Evolutionary conservation across 2,329 filamentous ascomycete species (phyloP).

Genomic region (Furcasterigmium sp.): DNA sequence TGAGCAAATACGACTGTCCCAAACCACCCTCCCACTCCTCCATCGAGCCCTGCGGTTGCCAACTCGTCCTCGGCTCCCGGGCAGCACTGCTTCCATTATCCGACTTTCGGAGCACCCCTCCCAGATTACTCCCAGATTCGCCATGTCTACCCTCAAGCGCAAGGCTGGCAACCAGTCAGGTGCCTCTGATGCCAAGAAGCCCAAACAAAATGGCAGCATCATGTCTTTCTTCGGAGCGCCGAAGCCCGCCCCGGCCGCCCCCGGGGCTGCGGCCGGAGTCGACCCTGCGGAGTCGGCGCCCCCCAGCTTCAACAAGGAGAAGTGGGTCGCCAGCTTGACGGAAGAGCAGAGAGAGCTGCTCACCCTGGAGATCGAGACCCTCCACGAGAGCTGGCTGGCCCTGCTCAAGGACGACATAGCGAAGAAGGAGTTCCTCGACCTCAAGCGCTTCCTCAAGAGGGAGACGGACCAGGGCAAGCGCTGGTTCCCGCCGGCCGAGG

Average conservation of each 20-base stretch:
- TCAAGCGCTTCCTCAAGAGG: slow-evolving; percentile 81
- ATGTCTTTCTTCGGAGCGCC: slow-evolving; percentile 78
- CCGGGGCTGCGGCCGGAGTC: slow-evolving; percentile 15
- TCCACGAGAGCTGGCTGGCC: slow-evolving; percentile 87
- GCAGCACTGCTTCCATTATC: neutral
- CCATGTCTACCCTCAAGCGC: slow-evolving; percentile 59
- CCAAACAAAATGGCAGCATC: slow-evolving; percentile 72
- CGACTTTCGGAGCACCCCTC: neutral
- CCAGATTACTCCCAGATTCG: slow-evolving; percentile 5
- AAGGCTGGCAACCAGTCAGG: slow-evolving; percentile 46
- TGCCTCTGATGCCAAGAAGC: slow-evolving; percentile 58
- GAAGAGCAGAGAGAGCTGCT: slow-evolving; percentile 78
- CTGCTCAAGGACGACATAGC: slow-evolving; percentile 83
- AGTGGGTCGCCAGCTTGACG: slow-evolving; percentile 78
- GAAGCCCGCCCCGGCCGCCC: slow-evolving; percentile 37
- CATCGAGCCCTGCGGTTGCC: neutral
- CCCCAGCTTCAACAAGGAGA: slow-evolving; percentile 76
- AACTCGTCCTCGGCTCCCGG: neutral
- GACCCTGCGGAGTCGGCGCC: slow-evolving; percentile 23
- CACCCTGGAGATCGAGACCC: slow-evolving; percentile 83
- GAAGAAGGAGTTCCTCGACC: slow-evolving; percentile 72
- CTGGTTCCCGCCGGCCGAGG: slow-evolving; percentile 80
- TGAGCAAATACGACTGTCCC: neutral
- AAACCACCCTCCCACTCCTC: neutral
- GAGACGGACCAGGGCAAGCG: slow-evolving; percentile 71